Evolutionary conservation across 1,284 basidiomycete species (phyloP).

Genomic region (Ganoderma boninense): DNA sequence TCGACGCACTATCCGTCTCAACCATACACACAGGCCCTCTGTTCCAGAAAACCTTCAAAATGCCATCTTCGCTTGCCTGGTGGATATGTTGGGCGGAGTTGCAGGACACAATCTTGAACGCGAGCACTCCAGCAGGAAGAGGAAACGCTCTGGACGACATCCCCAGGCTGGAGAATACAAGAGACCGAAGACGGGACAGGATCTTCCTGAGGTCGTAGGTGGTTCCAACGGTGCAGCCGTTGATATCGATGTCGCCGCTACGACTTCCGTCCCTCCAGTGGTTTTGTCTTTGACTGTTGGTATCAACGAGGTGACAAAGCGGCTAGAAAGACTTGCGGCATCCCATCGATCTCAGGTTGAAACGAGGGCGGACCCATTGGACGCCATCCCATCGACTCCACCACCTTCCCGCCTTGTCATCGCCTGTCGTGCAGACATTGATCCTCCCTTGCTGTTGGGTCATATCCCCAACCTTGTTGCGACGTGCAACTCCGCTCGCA

Average conservation of each 20-base stretch:
- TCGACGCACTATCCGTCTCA: slow-evolving; percentile 8
- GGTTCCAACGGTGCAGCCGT: not conserved
- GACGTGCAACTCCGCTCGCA: slow-evolving; percentile 64
- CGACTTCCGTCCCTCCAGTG: slow-evolving; percentile 53
- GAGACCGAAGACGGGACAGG: slow-evolving; percentile 22
- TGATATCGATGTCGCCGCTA: not conserved
- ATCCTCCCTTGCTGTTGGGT: slow-evolving; percentile 73
- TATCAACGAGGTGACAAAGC: slow-evolving; percentile 84
- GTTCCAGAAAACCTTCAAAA: slow-evolving; percentile 73
- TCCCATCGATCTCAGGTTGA: slow-evolving; percentile 38
- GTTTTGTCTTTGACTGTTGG: slow-evolving; percentile 60
- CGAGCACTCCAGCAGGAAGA: slow-evolving; percentile 46
- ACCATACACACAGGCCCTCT: slow-evolving; percentile 59
- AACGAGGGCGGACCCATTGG: not conserved
- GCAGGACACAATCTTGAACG: slow-evolving; percentile 51
- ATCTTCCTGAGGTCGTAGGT: not conserved
- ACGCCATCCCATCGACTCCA: not conserved
- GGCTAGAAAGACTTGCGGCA: slow-evolving; percentile 69
- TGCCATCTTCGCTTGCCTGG: slow-evolving; percentile 56
- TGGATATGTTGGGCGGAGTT: slow-evolving; percentile 59
- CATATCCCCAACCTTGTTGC: slow-evolving; percentile 81
- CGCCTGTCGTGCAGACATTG: slow-evolving; percentile 76
- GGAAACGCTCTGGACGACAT: slow-evolving; percentile 37
- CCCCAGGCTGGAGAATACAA: slow-evolving; percentile 20
- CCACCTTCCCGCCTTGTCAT: slow-evolving; percentile 55